These are phyloP conservation scores for Ogataea ganodermae DNA, from an alignment of 805 yeast species.

Conservation along the genomic window DNA sequence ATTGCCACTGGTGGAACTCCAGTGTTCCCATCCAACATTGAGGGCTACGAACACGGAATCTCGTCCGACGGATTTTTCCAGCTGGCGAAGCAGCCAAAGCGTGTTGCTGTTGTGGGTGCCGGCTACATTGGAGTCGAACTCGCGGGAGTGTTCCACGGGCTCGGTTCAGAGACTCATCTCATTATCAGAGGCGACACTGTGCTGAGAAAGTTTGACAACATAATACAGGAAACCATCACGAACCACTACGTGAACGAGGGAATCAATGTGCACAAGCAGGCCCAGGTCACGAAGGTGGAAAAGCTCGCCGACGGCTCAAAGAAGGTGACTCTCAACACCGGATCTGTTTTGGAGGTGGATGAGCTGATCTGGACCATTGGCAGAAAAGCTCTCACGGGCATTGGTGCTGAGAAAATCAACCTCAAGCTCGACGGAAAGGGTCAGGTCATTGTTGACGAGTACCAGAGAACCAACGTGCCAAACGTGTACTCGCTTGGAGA, in stretches of 20 bases:
- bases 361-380: constrained; percentile 93
- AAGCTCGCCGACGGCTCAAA: constrained; percentile 51
- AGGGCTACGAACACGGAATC: constrained; percentile 82
- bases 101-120: constrained; percentile 94
- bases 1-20: constrained; percentile 95
- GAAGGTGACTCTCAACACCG: constrained; percentile 47
- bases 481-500: constrained; percentile 89
- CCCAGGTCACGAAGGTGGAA: constrained; percentile 52
- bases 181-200: constrained; percentile 91
- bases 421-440: constrained; percentile 60
- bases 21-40: constrained; percentile 63
- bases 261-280: constrained; percentile 71
- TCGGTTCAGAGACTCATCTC: constrained; percentile 84
- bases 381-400: constrained; percentile 70
- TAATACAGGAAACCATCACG: constrained; percentile 78
- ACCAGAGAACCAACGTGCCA: constrained; percentile 73
- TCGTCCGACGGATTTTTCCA: constrained; percentile 91
- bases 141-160: constrained; percentile 89
- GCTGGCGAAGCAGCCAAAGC: constrained; percentile 79
- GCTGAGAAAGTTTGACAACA: constrained; percentile 81
- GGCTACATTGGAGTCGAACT: constrained; percentile 97
- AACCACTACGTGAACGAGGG: constrained; percentile 81
- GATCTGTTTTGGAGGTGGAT: constrained; percentile 62
- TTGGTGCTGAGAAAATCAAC: constrained; percentile 78
- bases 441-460: constrained; percentile 81